Evolutionary conservation across 306 rosid species (phyloP).

Genomic region (Dryas drummondii): DNA sequence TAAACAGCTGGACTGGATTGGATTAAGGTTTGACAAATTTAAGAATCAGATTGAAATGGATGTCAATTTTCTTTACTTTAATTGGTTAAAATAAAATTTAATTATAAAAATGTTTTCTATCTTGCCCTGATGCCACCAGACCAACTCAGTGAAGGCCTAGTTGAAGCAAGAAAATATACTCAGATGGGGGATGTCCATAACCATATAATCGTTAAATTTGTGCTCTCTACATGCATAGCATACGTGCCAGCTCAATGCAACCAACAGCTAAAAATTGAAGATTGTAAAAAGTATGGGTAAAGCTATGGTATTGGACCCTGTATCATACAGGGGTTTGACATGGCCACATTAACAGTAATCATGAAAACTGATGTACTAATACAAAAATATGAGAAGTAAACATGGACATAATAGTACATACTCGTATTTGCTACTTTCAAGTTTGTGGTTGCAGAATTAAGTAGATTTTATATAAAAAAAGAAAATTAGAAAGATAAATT

Average conservation of each 20-base stretch:
- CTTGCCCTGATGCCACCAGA: too few relatives aligned
- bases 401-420: too few relatives aligned
- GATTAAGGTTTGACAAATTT: not conserved
- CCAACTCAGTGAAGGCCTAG: too few relatives aligned
- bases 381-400: not conserved
- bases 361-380: too few relatives aligned
- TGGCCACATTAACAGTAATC: too few relatives aligned
- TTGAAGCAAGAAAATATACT: not conserved
- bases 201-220: not conserved
- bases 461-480: not conserved
- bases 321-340: not conserved
- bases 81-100: not conserved
- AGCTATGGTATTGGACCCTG: not conserved
- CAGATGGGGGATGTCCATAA: not conserved
- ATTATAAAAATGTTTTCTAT: too few relatives aligned
- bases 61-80: not conserved
- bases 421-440: too few relatives aligned
- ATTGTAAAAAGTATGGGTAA: not conserved
- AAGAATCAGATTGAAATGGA: not conserved
- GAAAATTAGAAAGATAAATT: not conserved
- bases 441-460: not conserved
- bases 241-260: constrained; percentile 1
- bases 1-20: not conserved
- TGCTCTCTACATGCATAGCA: not conserved
- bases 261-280: not conserved